phyloP scores from a whole-genome alignment of 441 rosid genomes.

The Populus tomentosa region DNA sequence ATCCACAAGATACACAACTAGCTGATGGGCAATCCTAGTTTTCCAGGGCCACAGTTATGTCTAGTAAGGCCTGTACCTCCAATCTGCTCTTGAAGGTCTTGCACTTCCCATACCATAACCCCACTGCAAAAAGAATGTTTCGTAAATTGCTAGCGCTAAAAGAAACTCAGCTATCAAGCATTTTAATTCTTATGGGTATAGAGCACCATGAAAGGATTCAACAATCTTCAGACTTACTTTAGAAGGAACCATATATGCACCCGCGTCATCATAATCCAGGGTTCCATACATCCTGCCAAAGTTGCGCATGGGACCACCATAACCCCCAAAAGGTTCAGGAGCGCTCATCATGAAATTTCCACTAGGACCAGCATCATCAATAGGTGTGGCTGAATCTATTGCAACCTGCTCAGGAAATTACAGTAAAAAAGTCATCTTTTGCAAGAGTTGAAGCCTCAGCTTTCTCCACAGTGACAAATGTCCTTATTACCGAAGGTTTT shows the following conservation, averaged over 20 bases:
- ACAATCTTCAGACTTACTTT: background rate
- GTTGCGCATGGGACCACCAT: conserved; percentile 75
- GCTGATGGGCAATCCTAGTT: background rate
- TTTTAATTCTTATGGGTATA: too few species aligned
- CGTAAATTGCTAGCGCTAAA: background rate
- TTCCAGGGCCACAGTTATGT: background rate
- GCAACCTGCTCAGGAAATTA: conserved; percentile 58
- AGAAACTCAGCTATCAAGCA: background rate
- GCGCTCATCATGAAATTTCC: conserved; percentile 46
- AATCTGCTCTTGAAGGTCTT: conserved; percentile 73
- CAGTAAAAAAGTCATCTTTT: background rate
- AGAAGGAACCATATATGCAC: conserved; percentile 26
- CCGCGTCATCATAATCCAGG: conserved; percentile 64
- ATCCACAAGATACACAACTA: background rate
- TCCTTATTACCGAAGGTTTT: background rate
- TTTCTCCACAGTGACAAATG: background rate
- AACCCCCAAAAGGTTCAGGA: conserved; percentile 61
- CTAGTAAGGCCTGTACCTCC: conserved; percentile 90
- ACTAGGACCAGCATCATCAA: conserved; percentile 79
- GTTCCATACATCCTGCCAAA: conserved; percentile 81
- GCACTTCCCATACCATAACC: conserved; percentile 63
- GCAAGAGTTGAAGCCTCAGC: background rate
- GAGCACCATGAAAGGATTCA: too few species aligned
- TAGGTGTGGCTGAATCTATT: conserved; percentile 92
- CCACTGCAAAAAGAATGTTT: conserved; percentile 49